phyloP scores from a whole-genome alignment of 2,329 filamentous ascomycete genomes.

The Alternaria solani region DNA sequence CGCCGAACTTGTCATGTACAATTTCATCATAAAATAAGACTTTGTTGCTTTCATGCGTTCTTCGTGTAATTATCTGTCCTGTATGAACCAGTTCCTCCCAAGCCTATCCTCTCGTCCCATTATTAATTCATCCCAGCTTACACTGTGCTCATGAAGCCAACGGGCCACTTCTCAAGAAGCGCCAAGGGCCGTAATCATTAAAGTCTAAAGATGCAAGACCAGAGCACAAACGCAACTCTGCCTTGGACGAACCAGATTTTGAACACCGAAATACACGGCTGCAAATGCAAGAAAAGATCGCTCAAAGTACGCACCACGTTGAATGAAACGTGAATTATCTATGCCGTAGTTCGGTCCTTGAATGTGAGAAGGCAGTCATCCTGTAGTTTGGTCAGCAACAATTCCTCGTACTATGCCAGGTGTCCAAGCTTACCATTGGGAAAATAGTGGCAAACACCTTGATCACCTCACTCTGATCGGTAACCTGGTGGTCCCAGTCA shows the following conservation, averaged over 20 bases:
- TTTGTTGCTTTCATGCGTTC: not conserved
- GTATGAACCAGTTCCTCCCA: not conserved
- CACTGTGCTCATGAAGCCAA: conserved; percentile 26
- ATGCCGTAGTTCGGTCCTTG: conserved; percentile 47
- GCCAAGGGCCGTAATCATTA: conserved; percentile 39
- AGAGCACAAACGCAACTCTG: conserved; percentile 16
- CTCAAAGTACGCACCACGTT: conserved; percentile 33
- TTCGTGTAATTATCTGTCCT: conserved; percentile 26
- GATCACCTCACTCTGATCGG: conserved; percentile 87
- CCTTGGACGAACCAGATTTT: conserved; percentile 29
- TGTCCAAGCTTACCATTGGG: conserved; percentile 74
- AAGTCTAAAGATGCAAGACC: conserved; percentile 32
- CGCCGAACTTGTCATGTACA: not conserved
- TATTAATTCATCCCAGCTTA: conserved; percentile 23
- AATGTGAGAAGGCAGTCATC: conserved; percentile 86
- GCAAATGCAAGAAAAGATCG: conserved; percentile 36
- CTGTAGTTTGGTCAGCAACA: conserved; percentile 56
- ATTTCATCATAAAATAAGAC: not conserved
- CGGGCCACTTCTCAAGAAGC: conserved; percentile 18
- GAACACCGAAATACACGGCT: conserved; percentile 22
- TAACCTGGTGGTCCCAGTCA: conserved; percentile 90
- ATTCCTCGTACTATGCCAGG: not conserved
- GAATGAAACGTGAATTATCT: conserved; percentile 14
- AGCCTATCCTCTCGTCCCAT: conserved; percentile 6
- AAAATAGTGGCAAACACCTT: conserved; percentile 99